A percentile compares a stretch with the other conserved stretches of the same genome.
These are phyloP conservation scores for Euphorbia tirucalli DNA, from an alignment of 345 rosid species.

Conservation along the genomic window DNA sequence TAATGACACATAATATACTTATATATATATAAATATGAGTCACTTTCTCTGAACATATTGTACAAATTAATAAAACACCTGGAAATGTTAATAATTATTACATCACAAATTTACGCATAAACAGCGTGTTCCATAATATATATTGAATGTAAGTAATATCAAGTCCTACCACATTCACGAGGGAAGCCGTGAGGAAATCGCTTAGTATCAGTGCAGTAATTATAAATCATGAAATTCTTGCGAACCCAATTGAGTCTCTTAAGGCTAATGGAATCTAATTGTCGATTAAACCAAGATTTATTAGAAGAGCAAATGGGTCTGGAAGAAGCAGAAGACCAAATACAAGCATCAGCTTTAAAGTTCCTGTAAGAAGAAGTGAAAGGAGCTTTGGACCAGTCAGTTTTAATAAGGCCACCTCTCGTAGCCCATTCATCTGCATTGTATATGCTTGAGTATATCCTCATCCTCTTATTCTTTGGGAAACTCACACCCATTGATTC, in stretches of 20 bases:
- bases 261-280: conserved; percentile 38
- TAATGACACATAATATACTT: no score
- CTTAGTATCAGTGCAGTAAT: conserved; percentile 56
- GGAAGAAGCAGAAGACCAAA: conserved; percentile 34
- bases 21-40: no score
- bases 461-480: conserved; percentile 62
- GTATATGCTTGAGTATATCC: conserved; percentile 56
- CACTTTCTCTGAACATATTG: no score
- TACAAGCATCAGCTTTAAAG: conserved; percentile 47
- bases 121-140: no score
- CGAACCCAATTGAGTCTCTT: conserved; percentile 49
- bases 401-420: conserved; percentile 58
- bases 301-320: conserved; percentile 36
- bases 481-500: conserved; percentile 54
- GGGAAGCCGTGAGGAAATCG: conserved; percentile 55
- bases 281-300: conserved; percentile 38
- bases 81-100: no score
- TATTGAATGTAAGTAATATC: no score
- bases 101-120: no score
- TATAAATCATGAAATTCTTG: conserved; percentile 58
- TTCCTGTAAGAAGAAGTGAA: conserved; percentile 58
- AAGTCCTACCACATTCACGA: conserved; percentile 40
- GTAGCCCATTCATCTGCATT: conserved; percentile 81
- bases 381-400: conserved; percentile 62
- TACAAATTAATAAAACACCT: no score